These are phyloP conservation scores for Botrytis galanthina DNA, from an alignment of 2,329 filamentous ascomycete genomes.

Conservation along the genomic window DNA sequence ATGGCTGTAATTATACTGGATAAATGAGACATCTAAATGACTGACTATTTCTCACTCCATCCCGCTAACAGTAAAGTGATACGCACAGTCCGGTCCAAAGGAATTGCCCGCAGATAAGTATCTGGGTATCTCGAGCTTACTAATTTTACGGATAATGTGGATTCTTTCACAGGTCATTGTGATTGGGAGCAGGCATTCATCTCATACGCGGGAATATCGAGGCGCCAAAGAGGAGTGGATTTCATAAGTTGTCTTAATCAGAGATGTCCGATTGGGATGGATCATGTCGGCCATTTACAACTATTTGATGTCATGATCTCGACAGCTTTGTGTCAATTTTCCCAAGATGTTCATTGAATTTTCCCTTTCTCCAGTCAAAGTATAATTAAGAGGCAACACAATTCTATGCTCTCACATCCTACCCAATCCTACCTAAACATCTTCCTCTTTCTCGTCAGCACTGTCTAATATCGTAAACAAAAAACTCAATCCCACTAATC, in stretches of 20 bases:
- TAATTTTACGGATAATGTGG: not conserved
- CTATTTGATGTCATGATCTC: not conserved
- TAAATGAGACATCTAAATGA: not conserved
- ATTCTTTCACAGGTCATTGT: not conserved
- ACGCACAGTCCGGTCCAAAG: not conserved
- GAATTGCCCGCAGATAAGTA: not conserved
- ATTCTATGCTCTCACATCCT: not conserved
- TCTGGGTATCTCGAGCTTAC: not conserved
- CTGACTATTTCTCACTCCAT: not conserved
- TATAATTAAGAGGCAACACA: not conserved
- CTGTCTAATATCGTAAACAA: not conserved
- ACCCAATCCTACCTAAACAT: not conserved
- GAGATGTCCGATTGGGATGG: not conserved
- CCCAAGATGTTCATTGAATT: not conserved
- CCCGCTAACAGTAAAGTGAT: not conserved
- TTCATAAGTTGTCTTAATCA: not conserved
- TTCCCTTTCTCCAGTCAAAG: not conserved
- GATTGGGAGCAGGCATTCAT: not conserved
- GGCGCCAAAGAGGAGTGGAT: not conserved
- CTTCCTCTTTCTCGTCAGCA: not conserved
- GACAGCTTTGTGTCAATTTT: not conserved
- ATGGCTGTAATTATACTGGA: constrained; percentile 9
- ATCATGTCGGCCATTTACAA: not conserved
- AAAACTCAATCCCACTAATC: not conserved
- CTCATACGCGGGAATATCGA: not conserved